Evolutionary conservation across 2,329 filamentous ascomycete genomes (phyloP).

Genomic region (Sporothrix brunneoviolacea): DNA sequence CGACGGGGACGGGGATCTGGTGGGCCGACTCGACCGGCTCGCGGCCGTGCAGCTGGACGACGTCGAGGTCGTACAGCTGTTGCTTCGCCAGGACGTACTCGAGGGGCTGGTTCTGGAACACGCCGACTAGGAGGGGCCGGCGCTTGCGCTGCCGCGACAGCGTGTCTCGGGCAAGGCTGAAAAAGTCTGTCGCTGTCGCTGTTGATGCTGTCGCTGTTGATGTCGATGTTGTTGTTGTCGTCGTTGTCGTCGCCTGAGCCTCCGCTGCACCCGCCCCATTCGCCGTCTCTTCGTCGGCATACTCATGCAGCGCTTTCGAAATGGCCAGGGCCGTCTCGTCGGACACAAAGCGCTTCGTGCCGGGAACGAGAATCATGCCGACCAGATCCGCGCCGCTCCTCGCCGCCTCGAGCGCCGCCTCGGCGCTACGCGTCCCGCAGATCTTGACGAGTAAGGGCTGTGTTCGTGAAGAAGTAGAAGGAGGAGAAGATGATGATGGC

Average conservation of each 20-base stretch:
- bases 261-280: background rate
- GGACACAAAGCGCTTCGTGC: slow-evolving; percentile 71
- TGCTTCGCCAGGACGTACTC: slow-evolving; percentile 75
- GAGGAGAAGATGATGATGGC: slow-evolving; percentile 17
- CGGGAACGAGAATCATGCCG: slow-evolving; percentile 84
- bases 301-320: slow-evolving; percentile 64
- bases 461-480: slow-evolving; percentile 23
- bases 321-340: slow-evolving; percentile 75
- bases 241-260: background rate
- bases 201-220: background rate
- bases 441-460: slow-evolving; percentile 75
- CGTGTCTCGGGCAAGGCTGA: slow-evolving; percentile 30
- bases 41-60: slow-evolving; percentile 87
- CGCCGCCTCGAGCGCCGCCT: slow-evolving; percentile 73
- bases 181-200: slow-evolving; percentile 57
- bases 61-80: slow-evolving; percentile 67
- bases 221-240: slow-evolving; percentile 2
- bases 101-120: slow-evolving; percentile 88
- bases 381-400: slow-evolving; percentile 86
- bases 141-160: slow-evolving; percentile 36
- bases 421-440: slow-evolving; percentile 79
- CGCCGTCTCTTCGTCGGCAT: slow-evolving; percentile 28
- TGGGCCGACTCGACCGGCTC: slow-evolving; percentile 90
- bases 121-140: slow-evolving; percentile 76
- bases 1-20: slow-evolving; percentile 85